These are phyloP conservation scores for Sarcomyxa edulis DNA, from an alignment of 768 basidiomycete genomes.

Conservation along the genomic window DNA sequence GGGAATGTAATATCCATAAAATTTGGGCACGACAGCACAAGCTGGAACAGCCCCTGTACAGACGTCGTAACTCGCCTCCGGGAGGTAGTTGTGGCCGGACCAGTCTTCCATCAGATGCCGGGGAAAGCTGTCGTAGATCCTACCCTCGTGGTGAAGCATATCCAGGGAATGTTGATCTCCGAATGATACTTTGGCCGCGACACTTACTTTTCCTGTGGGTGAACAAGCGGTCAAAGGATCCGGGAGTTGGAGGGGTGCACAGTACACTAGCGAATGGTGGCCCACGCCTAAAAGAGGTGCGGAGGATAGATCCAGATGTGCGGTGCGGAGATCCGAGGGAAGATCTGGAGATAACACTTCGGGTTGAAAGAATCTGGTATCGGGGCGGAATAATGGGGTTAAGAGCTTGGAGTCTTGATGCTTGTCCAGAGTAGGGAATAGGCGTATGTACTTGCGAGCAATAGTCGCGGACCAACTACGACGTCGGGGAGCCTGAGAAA, in stretches of 20 bases:
- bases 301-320: constrained; percentile 13
- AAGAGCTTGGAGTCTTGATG: no score
- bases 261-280: constrained; percentile 27
- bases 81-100: constrained; percentile 26
- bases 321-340: not conserved
- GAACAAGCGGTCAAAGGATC: constrained; percentile 18
- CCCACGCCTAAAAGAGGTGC: constrained; percentile 16
- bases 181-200: constrained; percentile 31
- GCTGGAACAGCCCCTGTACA: constrained; percentile 26
- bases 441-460: constrained; percentile 12
- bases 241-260: constrained; percentile 33
- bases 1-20: constrained; percentile 41
- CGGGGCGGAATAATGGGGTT: no score
- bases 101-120: constrained; percentile 26
- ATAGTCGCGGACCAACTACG: no score
- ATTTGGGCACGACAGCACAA: constrained; percentile 41
- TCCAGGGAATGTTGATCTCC: constrained; percentile 16
- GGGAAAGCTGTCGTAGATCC: constrained; percentile 25
- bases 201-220: constrained; percentile 21
- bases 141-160: constrained; percentile 25
- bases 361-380: no score
- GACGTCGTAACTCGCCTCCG: constrained; percentile 15
- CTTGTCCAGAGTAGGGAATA: constrained; percentile 9
- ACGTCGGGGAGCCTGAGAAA: constrained; percentile 21
- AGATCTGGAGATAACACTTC: not conserved